These are phyloP conservation scores for Suillus decipiens DNA, from an alignment of 768 basidiomycete genomes.

Conservation along the genomic window DNA sequence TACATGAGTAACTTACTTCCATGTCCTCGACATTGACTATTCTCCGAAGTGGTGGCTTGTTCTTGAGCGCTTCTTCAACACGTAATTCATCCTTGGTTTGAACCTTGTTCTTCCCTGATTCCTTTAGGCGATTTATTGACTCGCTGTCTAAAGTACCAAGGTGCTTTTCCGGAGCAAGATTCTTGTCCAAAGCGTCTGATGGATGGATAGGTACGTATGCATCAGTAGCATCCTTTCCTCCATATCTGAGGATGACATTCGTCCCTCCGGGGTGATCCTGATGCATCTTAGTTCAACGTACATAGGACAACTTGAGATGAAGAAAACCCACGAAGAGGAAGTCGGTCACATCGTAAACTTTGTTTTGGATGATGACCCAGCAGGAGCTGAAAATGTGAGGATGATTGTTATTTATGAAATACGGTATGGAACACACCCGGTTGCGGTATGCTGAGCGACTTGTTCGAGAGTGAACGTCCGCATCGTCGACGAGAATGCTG, in stretches of 20 bases:
- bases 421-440: slow-evolving; percentile 39
- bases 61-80: slow-evolving; percentile 58
- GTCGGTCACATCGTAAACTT: slow-evolving; percentile 86
- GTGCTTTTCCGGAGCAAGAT: slow-evolving; percentile 69
- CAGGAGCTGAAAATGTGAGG: slow-evolving; percentile 55
- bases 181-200: slow-evolving; percentile 72
- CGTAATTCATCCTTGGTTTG: slow-evolving; percentile 73
- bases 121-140: slow-evolving; percentile 40
- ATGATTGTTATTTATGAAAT: slow-evolving; percentile 11
- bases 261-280: slow-evolving; percentile 83
- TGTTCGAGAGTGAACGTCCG: slow-evolving; percentile 53
- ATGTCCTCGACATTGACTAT: slow-evolving; percentile 81
- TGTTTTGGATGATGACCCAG: slow-evolving; percentile 80
- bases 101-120: slow-evolving; percentile 40
- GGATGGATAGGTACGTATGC: slow-evolving; percentile 86
- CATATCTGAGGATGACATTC: slow-evolving; percentile 80
- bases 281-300: slow-evolving; percentile 10
- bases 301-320: no score
- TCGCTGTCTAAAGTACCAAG: slow-evolving; percentile 62
- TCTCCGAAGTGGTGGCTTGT: slow-evolving; percentile 64
- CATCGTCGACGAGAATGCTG: slow-evolving; percentile 18
- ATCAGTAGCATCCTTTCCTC: slow-evolving; percentile 80
- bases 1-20: slow-evolving; percentile 52
- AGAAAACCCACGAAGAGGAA: slow-evolving; percentile 57
- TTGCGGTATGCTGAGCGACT: slow-evolving; percentile 59